phyloP scores from a whole-genome alignment of 2,329 filamentous ascomycete species.

The Raffaelea albimanens region DNA sequence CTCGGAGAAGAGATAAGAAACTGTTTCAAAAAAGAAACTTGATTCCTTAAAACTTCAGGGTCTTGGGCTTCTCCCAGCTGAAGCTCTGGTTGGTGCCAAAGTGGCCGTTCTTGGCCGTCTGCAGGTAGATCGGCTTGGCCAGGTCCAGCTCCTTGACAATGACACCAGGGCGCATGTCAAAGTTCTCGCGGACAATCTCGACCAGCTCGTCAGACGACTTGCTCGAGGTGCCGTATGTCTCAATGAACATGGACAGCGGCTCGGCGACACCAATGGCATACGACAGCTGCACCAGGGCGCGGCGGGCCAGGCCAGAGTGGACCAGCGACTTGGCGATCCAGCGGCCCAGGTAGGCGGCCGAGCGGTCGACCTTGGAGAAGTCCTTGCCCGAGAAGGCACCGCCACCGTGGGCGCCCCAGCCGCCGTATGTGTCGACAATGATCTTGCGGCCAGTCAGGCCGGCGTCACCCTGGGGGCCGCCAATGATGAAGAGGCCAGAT shows the following conservation, averaged over 20 bases:
- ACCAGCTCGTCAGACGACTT: constrained; percentile 90
- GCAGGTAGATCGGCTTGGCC: constrained; percentile 91
- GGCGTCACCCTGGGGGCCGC: constrained; percentile 96
- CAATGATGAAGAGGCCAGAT: constrained; percentile 97
- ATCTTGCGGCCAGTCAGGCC: constrained; percentile 99
- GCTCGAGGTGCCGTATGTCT: constrained; percentile 89
- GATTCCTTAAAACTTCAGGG: constrained; percentile 88
- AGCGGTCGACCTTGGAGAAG: constrained; percentile 99
- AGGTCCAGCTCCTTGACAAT: constrained; percentile 97
- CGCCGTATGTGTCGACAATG: constrained; percentile 98
- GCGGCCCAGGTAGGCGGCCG: constrained; percentile 90
- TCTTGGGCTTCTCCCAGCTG: constrained; percentile 97
- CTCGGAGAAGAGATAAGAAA: too few relatives aligned
- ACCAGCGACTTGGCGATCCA: constrained; percentile 99
- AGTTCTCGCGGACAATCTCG: constrained; percentile 89
- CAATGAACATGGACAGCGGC: constrained; percentile 95
- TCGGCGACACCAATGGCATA: constrained; percentile 99
- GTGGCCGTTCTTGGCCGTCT: constrained; percentile 99
- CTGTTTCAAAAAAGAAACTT: background rate
- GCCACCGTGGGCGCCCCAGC: constrained; percentile 98
- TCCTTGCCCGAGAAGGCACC: constrained; percentile 99
- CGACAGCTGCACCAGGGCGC: constrained; percentile 92
- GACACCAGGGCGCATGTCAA: constrained; percentile 94
- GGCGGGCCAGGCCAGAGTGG: constrained; percentile 76
- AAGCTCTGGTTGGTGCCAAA: constrained; percentile 96